Conservation (phyloP, 1,284 basidiomycete genomes). For the Ceratobasidium sp. region DNA sequence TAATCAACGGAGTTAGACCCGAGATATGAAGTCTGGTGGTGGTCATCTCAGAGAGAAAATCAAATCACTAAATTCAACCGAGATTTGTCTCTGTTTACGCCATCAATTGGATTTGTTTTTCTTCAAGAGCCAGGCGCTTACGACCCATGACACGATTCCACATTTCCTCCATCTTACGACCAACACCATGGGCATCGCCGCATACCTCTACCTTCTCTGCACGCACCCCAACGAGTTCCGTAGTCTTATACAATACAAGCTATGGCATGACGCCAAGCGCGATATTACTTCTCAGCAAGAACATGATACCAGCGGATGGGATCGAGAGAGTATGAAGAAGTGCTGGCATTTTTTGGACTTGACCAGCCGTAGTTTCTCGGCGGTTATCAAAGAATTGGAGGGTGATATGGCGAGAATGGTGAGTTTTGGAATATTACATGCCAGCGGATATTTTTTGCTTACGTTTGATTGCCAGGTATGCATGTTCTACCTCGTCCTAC, state of each 20-base stretch:
- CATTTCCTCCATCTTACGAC: slow-evolving; percentile 21
- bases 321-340: slow-evolving; percentile 84
- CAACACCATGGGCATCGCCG: slow-evolving; percentile 49
- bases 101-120: no score
- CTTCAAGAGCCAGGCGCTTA: no score
- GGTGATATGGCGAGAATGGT: slow-evolving; percentile 94
- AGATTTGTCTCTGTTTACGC: no score
- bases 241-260: slow-evolving; percentile 79
- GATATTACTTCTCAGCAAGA: slow-evolving; percentile 82
- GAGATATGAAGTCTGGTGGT: slow-evolving; percentile 72
- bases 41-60: slow-evolving; percentile 15
- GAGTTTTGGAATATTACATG: slow-evolving; percentile 58
- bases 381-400: slow-evolving; percentile 97
- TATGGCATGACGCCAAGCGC: slow-evolving; percentile 83
- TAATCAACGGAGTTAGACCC: slow-evolving; percentile 75
- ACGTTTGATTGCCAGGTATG: slow-evolving; percentile 73
- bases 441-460: slow-evolving; percentile 1
- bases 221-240: slow-evolving; percentile 84
- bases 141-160: slow-evolving; percentile 8
- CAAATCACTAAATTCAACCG: background rate
- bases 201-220: slow-evolving; percentile 68
- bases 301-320: slow-evolving; percentile 82
- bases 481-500: slow-evolving; percentile 94
- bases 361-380: slow-evolving; percentile 91
- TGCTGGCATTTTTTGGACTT: slow-evolving; percentile 93